These are phyloP conservation scores for Gaillardinia entomophila DNA, from an alignment of 805 yeast genomes.

Conservation along the genomic window DNA sequence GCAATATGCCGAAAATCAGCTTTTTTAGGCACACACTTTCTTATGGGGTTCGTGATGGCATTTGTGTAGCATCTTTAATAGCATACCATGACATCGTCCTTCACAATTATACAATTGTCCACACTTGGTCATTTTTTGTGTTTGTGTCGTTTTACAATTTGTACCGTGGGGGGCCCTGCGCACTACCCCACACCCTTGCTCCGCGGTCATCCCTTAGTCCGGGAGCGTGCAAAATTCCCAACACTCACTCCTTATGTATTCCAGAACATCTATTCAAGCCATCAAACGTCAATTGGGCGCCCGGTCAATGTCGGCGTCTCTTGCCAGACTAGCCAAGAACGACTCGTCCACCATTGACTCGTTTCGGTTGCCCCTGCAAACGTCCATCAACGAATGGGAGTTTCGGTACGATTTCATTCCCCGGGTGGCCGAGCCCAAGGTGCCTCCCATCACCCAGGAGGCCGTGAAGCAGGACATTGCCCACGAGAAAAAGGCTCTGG, in stretches of 20 bases:
- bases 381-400: constrained; percentile 46
- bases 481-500: constrained; percentile 31
- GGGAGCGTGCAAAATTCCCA: too few species aligned
- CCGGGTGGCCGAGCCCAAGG: constrained; percentile 32
- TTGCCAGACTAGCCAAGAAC: constrained; percentile 37
- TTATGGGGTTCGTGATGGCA: too few species aligned
- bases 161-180: too few species aligned
- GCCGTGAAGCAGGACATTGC: constrained; percentile 46
- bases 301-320: constrained; percentile 1
- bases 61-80: too few species aligned
- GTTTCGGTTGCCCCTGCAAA: constrained; percentile 44
- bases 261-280: not conserved
- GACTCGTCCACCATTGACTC: constrained; percentile 56
- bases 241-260: too few species aligned
- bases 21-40: too few species aligned
- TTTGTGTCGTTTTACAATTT: too few species aligned
- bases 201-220: too few species aligned
- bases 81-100: too few species aligned
- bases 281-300: not conserved
- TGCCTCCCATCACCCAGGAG: constrained; percentile 42
- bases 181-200: too few species aligned
- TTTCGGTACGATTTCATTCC: constrained; percentile 43
- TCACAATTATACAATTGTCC: too few species aligned
- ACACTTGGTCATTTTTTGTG: too few species aligned
- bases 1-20: constrained; percentile 2